Evolutionary conservation across 2,329 filamentous ascomycete species (phyloP).

Genomic region (Gremmenia infestans): DNA sequence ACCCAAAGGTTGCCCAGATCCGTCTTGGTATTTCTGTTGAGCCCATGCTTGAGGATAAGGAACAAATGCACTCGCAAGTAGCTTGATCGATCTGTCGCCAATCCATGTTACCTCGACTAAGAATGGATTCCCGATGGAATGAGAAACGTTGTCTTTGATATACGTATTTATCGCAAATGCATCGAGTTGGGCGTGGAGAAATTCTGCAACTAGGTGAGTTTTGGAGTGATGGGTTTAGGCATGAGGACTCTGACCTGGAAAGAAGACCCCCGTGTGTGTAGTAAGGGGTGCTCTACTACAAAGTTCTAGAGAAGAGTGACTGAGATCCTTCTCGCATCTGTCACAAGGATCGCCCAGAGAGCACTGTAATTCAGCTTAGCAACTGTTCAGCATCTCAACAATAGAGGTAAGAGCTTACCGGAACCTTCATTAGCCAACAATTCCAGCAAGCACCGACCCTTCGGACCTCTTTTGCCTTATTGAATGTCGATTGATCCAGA

Average conservation of each 20-base stretch:
- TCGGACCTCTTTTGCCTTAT: constrained; percentile 17
- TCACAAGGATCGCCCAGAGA: constrained; percentile 15
- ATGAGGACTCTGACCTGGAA: constrained; percentile 8
- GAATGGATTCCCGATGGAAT: background rate
- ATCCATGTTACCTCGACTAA: constrained; percentile 8
- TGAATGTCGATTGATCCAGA: constrained; percentile 10
- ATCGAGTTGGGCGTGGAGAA: constrained; percentile 8
- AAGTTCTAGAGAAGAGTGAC: background rate
- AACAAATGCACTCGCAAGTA: constrained; percentile 9
- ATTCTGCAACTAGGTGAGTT: background rate
- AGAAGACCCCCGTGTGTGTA: constrained; percentile 6
- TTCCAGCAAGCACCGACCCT: constrained; percentile 23
- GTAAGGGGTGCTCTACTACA: constrained; percentile 16
- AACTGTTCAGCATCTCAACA: background rate
- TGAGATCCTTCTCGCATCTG: constrained; percentile 11
- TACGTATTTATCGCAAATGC: constrained; percentile 5
- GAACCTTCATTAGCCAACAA: constrained; percentile 22
- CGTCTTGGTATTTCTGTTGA: constrained; percentile 8
- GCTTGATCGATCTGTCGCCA: background rate
- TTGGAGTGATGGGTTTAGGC: background rate
- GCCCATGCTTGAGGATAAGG: constrained; percentile 2
- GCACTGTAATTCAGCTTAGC: constrained; percentile 10
- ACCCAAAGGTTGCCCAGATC: constrained; percentile 5
- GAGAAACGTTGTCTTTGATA: constrained; percentile 4
- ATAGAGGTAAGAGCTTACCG: constrained; percentile 8